A percentile compares a stretch with the other conserved stretches of the same genome.
Evolutionary conservation across 225 moss, liverwort and hornwort genomes (phyloP).

Genomic region (Polytrichum commune): DNA sequence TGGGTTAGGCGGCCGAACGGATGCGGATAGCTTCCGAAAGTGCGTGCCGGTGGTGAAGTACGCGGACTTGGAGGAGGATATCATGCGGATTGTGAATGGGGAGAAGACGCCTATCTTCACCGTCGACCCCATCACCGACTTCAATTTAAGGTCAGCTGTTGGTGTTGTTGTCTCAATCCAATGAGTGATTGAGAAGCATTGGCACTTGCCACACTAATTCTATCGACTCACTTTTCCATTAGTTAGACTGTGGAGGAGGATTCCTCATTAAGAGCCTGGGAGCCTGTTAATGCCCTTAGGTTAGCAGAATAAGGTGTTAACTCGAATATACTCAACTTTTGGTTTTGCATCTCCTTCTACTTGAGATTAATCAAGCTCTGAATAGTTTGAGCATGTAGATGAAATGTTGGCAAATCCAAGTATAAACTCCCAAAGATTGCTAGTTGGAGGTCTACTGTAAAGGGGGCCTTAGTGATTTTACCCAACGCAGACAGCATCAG

Average conservation of each 20-base stretch:
- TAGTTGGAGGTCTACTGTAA: too few relatives aligned
- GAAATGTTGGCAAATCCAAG: too few relatives aligned
- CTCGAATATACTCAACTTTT: neutral
- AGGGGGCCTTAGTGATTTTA: too few relatives aligned
- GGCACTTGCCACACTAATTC: too few relatives aligned
- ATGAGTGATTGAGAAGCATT: neutral
- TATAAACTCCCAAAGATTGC: too few relatives aligned
- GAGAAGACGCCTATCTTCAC: constrained; percentile 25
- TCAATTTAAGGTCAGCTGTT: constrained; percentile 4
- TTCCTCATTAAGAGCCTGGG: too few relatives aligned
- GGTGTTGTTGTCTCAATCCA: neutral
- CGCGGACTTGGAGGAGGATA: constrained; percentile 11
- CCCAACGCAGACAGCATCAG: too few relatives aligned
- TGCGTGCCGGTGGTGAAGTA: constrained; percentile 27
- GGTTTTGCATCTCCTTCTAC: too few relatives aligned
- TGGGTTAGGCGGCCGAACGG: constrained; percentile 24
- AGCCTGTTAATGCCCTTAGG: neutral
- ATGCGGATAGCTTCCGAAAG: constrained; percentile 22
- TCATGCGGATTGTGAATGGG: constrained; percentile 28
- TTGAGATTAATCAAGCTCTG: too few relatives aligned
- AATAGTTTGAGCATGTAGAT: too few relatives aligned
- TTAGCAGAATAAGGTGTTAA: neutral
- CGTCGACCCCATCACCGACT: constrained; percentile 16
- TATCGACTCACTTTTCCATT: too few relatives aligned
- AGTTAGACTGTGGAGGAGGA: too few relatives aligned